Conservation (phyloP, 192 early-diverging fungal genomes). For the Coemansia sp. region DNA sequence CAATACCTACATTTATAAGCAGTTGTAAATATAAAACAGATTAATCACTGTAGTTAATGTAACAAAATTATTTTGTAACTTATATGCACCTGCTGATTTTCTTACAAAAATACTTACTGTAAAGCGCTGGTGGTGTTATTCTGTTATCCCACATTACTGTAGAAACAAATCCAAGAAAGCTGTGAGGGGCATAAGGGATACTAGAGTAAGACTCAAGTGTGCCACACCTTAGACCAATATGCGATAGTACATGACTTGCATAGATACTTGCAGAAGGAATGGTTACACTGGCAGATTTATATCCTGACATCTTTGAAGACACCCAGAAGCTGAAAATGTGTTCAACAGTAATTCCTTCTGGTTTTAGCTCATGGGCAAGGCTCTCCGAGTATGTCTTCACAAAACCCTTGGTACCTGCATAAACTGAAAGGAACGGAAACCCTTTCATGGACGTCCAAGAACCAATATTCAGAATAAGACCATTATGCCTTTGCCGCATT, state of each 20-base stretch:
- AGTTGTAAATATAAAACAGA: no score
- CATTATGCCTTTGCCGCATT: conserved; percentile 70
- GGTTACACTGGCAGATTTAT: conserved; percentile 69
- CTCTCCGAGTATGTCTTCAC: conserved; percentile 86
- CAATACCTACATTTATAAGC: conserved; percentile 31
- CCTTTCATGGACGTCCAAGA: conserved; percentile 83
- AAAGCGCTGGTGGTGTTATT: conserved; percentile 38
- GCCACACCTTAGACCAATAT: conserved; percentile 67
- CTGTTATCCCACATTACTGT: conserved; percentile 38
- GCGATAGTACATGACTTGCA: conserved; percentile 69
- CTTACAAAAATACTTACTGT: conserved; percentile 31
- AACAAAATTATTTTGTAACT: neutral
- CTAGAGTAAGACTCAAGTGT: conserved; percentile 36
- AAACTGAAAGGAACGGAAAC: conserved; percentile 84
- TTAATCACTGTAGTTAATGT: no score
- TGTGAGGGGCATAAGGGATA: conserved; percentile 50
- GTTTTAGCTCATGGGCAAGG: conserved; percentile 75
- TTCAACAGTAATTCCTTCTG: conserved; percentile 78
- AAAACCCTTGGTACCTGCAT: conserved; percentile 92
- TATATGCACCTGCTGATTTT: neutral
- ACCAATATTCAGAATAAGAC: conserved; percentile 90
- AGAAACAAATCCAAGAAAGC: conserved; percentile 39
- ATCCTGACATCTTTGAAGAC: conserved; percentile 90
- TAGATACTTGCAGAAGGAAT: conserved; percentile 79
- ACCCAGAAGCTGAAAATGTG: conserved; percentile 93